Evolutionary conservation across 1,284 basidiomycete species (phyloP).

Genomic region (Apiotrichum siamense): DNA sequence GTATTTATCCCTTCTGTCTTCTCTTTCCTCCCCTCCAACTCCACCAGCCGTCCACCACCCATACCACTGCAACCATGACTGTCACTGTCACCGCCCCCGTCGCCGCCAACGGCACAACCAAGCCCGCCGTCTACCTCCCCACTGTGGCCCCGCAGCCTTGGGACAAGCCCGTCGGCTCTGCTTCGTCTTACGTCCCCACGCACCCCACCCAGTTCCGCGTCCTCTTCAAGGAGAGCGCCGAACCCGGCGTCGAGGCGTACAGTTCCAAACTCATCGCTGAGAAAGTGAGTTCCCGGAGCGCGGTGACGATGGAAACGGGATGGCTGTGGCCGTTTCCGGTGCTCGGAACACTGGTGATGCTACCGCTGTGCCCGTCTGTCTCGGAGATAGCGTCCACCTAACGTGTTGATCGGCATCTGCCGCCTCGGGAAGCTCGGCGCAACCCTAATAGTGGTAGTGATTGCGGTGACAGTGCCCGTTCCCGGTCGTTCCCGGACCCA

Average conservation of each 20-base stretch:
- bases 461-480: too few relatives aligned
- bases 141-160: constrained; percentile 18
- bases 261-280: constrained; percentile 39
- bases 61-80: not conserved
- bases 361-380: not conserved
- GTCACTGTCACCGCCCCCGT: not conserved
- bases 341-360: not conserved
- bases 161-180: constrained; percentile 36
- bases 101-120: not conserved
- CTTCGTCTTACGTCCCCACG: constrained; percentile 39
- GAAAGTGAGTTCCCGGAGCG: constrained; percentile 30
- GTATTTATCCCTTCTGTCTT: not conserved
- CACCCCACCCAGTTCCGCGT: constrained; percentile 41
- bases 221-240: constrained; percentile 25
- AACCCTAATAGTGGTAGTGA: too few relatives aligned
- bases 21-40: not conserved
- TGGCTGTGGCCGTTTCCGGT: not conserved
- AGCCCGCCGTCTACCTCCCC: constrained; percentile 15
- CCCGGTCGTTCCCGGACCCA: too few relatives aligned
- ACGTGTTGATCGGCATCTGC: too few relatives aligned
- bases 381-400: too few relatives aligned
- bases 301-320: not conserved
- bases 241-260: constrained; percentile 31
- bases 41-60: too few relatives aligned
- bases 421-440: too few relatives aligned